Evolutionary conservation across 331 rosid genomes (phyloP).

Genomic region (Cucumis variabilis): DNA sequence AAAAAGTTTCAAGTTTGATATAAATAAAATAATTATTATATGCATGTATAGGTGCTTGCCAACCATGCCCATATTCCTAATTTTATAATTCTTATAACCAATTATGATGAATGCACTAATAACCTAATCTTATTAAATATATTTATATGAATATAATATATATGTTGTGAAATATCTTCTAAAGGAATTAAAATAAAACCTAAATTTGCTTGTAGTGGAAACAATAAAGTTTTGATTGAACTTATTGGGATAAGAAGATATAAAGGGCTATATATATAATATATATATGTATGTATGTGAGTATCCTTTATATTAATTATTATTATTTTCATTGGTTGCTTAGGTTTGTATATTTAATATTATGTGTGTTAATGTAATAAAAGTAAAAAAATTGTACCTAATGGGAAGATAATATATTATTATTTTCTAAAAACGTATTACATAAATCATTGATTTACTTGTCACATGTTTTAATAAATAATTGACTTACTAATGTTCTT

Average conservation of each 20-base stretch:
- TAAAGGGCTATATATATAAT: background rate
- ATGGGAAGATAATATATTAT: background rate
- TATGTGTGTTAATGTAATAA: background rate
- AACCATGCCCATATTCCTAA: background rate
- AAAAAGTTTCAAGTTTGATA: background rate
- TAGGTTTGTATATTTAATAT: background rate
- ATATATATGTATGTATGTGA: background rate
- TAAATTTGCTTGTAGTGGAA: background rate
- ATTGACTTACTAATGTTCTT: background rate
- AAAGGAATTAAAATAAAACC: background rate
- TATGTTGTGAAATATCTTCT: background rate
- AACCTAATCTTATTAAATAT: background rate
- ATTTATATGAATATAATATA: background rate
- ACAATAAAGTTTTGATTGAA: slow-evolving; percentile 7
- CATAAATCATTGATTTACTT: background rate
- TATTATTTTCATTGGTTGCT: background rate
- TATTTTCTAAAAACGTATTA: background rate
- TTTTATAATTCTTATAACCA: background rate
- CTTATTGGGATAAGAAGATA: slow-evolving; percentile 23
- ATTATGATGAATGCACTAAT: slow-evolving; percentile 1
- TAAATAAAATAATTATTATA: background rate
- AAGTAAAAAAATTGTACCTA: slow-evolving; percentile 9
- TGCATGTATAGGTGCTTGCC: background rate
- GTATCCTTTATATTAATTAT: background rate
- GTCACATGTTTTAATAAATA: background rate